Evolutionary conservation across 2,329 filamentous ascomycete species (phyloP), one percentile per base, ranked within the genome.

Genomic region (Exophiala phaeomuriformis): DNA sequence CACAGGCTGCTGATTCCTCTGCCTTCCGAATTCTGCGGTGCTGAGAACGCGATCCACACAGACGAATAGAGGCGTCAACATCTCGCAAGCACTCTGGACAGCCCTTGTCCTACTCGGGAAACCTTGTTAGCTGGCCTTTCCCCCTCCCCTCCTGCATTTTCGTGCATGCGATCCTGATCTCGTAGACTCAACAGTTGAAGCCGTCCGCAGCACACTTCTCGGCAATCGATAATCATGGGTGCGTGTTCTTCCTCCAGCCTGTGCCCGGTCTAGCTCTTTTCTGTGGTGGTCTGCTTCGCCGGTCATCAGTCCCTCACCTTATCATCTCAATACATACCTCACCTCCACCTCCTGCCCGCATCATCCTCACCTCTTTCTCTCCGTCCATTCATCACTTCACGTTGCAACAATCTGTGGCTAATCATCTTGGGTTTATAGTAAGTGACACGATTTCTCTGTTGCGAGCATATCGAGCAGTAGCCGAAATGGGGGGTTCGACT

Each of bases 221-320:
- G 64, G 63, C 57, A 64, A 61, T 63, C 61, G 58, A 62, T 58
- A 58, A 64, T 59, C 60, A 67, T 67, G 65, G 65, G 65, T 67
- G 57, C 57, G 65, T 60, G 37, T 55, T 55, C 49, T 55, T 56
- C 59, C 49, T 56, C 57, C 52, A 39, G 53, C 53, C 49, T 49
- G 51, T 53, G 44, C 46, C 56, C 59, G 59, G 60, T 61, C 59
- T 63, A 61, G 58, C 59, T 56, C 41, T 58, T 49, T 52, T 32
- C 48, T 45, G 57, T 40, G 49, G 47, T 53, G 54, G 51, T 45
- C 47, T 41, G 47, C 43, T 51, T 52, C 48, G 47, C 43, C 55
- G 54, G 51, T 56, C 51, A 53, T 54, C 52, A 48, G 42, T 54
- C 55, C 52, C 50, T 19, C 19, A 19, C 19, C 19, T 19, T 19